These are phyloP conservation scores for Sarocladium oryzae DNA, from an alignment of 2,329 filamentous ascomycete genomes.

Conservation along the genomic window DNA sequence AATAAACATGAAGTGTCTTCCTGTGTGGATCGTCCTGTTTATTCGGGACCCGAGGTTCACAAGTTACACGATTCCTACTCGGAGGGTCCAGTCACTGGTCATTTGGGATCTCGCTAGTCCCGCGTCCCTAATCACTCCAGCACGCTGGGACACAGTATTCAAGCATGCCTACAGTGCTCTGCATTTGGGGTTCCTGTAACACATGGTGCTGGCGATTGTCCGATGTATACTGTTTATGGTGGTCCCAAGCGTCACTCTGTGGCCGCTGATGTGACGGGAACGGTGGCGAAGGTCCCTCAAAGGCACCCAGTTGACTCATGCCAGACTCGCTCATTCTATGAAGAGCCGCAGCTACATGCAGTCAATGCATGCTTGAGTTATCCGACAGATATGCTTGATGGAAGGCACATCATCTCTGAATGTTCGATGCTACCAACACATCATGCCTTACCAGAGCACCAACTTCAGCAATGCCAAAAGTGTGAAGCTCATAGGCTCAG, in stretches of 20 bases:
- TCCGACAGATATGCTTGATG: not conserved
- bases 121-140: not conserved
- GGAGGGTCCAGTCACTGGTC: too few species aligned
- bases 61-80: too few species aligned
- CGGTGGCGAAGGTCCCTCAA: not conserved
- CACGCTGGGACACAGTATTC: not conserved
- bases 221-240: not conserved
- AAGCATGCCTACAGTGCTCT: not conserved
- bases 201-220: not conserved
- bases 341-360: not conserved
- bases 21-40: not conserved
- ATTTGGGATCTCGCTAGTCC: not conserved
- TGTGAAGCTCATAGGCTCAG: not conserved
- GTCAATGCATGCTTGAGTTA: not conserved
- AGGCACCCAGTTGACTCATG: not conserved
- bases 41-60: not conserved
- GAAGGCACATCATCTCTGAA: conserved; percentile 1
- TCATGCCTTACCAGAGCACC: conserved; percentile 9
- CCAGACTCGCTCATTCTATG: not conserved
- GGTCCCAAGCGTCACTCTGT: not conserved
- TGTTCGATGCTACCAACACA: conserved; percentile 11
- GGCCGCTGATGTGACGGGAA: not conserved
- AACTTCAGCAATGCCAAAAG: conserved; percentile 8
- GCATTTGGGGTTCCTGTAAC: not conserved
- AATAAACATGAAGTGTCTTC: not conserved